Evolutionary conservation across 768 basidiomycete species (phyloP).

Genomic region (Gyrodon lividus): DNA sequence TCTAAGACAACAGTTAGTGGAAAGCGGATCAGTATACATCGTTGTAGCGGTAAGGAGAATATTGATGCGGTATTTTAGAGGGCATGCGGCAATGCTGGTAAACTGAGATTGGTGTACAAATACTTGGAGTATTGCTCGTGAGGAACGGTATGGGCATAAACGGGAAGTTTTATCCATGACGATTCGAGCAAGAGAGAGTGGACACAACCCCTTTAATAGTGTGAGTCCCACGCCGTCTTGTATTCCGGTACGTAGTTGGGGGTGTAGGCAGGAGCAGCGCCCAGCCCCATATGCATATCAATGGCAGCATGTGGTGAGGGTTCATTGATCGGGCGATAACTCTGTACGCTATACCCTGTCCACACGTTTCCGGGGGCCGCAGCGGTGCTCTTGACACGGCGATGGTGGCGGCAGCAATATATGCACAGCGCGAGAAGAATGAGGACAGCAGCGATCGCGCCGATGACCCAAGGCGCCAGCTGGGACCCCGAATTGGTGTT

Average conservation of each 20-base stretch:
- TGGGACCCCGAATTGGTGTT: conserved; percentile 24
- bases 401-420: conserved; percentile 10
- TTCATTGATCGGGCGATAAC: conserved; percentile 24
- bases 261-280: conserved; percentile 12
- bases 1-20: not conserved
- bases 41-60: not conserved
- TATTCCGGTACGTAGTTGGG: conserved; percentile 16
- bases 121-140: not conserved
- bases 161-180: not conserved
- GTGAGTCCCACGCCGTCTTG: conserved; percentile 28
- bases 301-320: conserved; percentile 29
- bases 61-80: not conserved
- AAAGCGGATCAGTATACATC: not conserved
- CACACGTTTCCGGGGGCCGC: conserved; percentile 2
- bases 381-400: conserved; percentile 8
- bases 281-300: conserved; percentile 29
- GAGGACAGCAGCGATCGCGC: conserved; percentile 12
- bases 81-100: not conserved
- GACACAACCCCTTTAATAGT: conserved; percentile 3
- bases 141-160: not conserved
- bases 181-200: no score
- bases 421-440: conserved; percentile 2
- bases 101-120: not conserved
- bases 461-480: conserved; percentile 13
- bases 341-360: conserved; percentile 3